Conservation (phyloP, 2,329 filamentous ascomycete species). For the Trichophyton rubrum region DNA sequence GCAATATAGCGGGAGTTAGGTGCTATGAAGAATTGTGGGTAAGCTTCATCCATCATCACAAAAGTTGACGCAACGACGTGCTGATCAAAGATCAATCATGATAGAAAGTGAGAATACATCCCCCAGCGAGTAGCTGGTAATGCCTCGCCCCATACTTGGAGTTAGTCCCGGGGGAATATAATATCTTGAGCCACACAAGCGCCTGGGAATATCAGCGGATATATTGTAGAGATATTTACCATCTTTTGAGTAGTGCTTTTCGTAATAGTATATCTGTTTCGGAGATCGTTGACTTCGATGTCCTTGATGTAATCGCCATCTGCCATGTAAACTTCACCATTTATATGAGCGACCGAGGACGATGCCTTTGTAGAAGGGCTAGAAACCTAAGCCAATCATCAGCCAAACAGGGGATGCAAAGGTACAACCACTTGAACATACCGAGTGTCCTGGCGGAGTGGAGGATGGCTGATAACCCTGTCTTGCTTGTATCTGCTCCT, state of each 20-base stretch:
- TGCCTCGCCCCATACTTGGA: constrained; percentile 7
- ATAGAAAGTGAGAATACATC: not conserved
- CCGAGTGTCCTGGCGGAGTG: constrained; percentile 63
- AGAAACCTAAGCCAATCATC: constrained; percentile 24
- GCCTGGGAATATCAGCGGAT: constrained; percentile 52
- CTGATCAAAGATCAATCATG: constrained; percentile 12
- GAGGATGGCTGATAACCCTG: constrained; percentile 86
- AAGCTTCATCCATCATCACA: constrained; percentile 54
- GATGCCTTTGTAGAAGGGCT: constrained; percentile 45
- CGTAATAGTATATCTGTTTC: constrained; percentile 92
- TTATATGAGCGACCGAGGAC: constrained; percentile 49
- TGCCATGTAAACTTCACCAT: constrained; percentile 82
- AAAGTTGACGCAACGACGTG: constrained; percentile 19
- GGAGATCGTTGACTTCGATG: constrained; percentile 95
- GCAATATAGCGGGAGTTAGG: constrained; percentile 54
- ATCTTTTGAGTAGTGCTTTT: constrained; percentile 97
- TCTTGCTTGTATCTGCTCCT: constrained; percentile 69
- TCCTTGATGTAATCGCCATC: constrained; percentile 98
- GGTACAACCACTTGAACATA: constrained; percentile 22
- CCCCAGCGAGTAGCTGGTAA: constrained; percentile 9
- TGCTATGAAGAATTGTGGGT: constrained; percentile 50
- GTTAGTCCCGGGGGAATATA: not conserved
- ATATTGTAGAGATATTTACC: constrained; percentile 74
- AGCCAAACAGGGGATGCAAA: constrained; percentile 1
- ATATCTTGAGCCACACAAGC: constrained; percentile 7